Percentiles rank a stretch among this genome's conserved stretches.
phyloP scores from a whole-genome alignment of 2,329 filamentous ascomycete species.

The Dothideomycetidae sp. region DNA sequence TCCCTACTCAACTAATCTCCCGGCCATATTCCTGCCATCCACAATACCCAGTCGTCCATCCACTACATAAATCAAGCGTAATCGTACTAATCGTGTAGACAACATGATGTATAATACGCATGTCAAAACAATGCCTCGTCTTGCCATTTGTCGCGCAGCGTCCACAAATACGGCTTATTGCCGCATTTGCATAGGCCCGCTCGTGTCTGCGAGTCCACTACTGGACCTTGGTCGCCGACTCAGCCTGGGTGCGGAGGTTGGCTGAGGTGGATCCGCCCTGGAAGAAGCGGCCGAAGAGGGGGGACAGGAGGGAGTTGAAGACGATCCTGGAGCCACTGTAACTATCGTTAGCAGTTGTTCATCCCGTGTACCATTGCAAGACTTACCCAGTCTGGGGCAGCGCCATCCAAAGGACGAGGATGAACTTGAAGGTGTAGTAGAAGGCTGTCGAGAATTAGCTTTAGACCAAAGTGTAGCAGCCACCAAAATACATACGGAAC shows the following conservation, averaged over 20 bases:
- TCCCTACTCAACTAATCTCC: not conserved
- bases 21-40: no score
- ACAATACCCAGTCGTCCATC: not conserved
- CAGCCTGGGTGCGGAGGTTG: slow-evolving; percentile 79
- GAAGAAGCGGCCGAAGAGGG: slow-evolving; percentile 90
- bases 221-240: slow-evolving; percentile 39
- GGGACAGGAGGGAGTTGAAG: slow-evolving; percentile 91
- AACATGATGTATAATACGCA: not conserved
- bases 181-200: no score
- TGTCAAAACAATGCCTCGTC: not conserved
- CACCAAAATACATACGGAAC: slow-evolving; percentile 47
- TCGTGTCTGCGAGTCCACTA: no score
- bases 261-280: slow-evolving; percentile 57
- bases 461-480: no score
- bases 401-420: slow-evolving; percentile 93
- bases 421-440: slow-evolving; percentile 99
- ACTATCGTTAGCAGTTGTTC: slow-evolving; percentile 14
- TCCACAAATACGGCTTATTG: no score
- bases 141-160: not conserved
- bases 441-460: slow-evolving; percentile 45
- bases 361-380: not conserved
- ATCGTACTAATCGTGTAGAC: not conserved
- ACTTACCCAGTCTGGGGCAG: slow-evolving; percentile 85
- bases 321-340: slow-evolving; percentile 81
- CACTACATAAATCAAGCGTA: not conserved